Evolutionary conservation across 257 asterid genomes (phyloP).

Genomic region (Capsicum chinense): DNA sequence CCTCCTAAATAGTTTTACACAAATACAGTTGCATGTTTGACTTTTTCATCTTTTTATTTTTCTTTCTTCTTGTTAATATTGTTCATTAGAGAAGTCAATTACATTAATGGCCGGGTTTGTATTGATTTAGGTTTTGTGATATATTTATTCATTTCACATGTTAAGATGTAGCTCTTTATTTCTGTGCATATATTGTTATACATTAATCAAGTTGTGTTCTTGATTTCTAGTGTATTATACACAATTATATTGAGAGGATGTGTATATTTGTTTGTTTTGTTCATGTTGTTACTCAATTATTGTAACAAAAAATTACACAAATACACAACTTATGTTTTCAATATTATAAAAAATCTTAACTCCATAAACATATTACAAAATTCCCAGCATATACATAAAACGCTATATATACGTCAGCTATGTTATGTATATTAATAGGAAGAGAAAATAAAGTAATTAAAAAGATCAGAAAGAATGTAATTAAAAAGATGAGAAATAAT

Average conservation of each 20-base stretch:
- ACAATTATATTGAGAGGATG: not conserved
- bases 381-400: too few relatives aligned
- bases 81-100: not conserved
- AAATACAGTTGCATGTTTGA: not conserved
- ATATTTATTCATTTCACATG: not conserved
- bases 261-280: not conserved
- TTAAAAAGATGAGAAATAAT: too few relatives aligned
- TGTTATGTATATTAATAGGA: too few relatives aligned
- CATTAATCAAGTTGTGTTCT: not conserved
- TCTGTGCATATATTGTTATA: not conserved
- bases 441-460: too few relatives aligned
- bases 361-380: too few relatives aligned
- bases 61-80: not conserved
- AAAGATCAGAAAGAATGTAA: too few relatives aligned
- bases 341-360: too few relatives aligned
- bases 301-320: too few relatives aligned
- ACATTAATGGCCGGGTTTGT: not conserved
- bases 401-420: too few relatives aligned
- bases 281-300: not conserved
- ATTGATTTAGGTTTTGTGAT: not conserved
- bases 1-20: not conserved
- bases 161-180: not conserved
- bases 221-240: not conserved
- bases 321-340: too few relatives aligned
- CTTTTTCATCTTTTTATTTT: slow-evolving; percentile 6